Base-by-base conservation (phyloP, 169 alveolate species). In the Hepatocystis sp. region DNA sequence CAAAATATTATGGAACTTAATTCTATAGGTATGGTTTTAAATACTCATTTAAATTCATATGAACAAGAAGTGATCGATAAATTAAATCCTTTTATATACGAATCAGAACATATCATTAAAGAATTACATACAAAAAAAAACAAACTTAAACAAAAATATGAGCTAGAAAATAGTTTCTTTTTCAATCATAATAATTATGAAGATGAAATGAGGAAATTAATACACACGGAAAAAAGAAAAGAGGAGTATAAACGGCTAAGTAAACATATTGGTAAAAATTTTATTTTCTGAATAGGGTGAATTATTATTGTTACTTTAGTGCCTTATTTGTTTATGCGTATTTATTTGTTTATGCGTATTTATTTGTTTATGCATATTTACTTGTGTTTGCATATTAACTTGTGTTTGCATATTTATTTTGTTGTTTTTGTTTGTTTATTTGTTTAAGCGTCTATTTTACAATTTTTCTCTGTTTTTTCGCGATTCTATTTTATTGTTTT, bases 1-100 rank as follows among this genome's bases (percentile, higher is more conserved):
- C 88, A 78, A 39, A 78, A 78, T 47, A 78, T 78, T 8, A 13
- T 78, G 32, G 84, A 78, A 27, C 4, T 78, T n/a, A 78, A 78
- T 49, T 78, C 88, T 0, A 60, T 78, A 0, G 88, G 88, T 1
- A 17, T 55, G 2, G 25, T 63, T 0, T 28, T 78, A 27, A 61
- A 60, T 15, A 32, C 60, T 15, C 2, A 51, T 27, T 11, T 13
- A 4, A 39, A 61, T 34, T 53, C 52, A 4, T 78, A 19, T 34
- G 88, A 78, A 40, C 39, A 53, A n/a, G 88, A 78, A 0, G 46
- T 27, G 8, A 2, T 78, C 19, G 78, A 78, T 23, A 78, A 13
- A 53, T n/a, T 78, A n/a, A 56, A 46, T 27, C 88, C 88, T 5
- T 78, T 60, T 32, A 47, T 78, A 15, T 47, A 34, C 5, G 88